Evolutionary conservation across 345 rosid species (phyloP).

Genomic region (Pugionium dolabratum): DNA sequence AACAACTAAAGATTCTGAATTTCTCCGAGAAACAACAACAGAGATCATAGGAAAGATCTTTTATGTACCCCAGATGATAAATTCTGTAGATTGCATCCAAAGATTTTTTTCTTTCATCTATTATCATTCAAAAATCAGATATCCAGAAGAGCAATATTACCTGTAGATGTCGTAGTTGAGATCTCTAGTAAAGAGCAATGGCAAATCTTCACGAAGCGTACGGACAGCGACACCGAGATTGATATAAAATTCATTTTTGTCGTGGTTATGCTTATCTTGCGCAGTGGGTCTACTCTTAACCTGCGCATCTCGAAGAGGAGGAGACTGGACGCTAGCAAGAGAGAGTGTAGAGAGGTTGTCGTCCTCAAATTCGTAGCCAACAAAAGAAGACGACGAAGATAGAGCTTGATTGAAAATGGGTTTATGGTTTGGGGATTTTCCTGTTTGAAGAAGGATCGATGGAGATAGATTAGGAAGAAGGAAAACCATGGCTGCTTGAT

Average conservation of each 20-base stretch:
- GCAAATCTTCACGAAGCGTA: conserved; percentile 93
- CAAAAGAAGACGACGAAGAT: conserved; percentile 9
- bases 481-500: conserved; percentile 61
- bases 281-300: conserved; percentile 38
- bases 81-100: conserved; percentile 9
- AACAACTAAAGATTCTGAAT: neutral
- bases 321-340: conserved; percentile 36
- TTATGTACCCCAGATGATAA: too few species aligned
- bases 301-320: conserved; percentile 52
- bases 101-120: conserved; percentile 10
- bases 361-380: conserved; percentile 29
- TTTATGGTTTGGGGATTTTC: conserved; percentile 49
- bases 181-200: conserved; percentile 68
- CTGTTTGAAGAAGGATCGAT: conserved; percentile 54
- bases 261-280: conserved; percentile 49
- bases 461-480: conserved; percentile 72
- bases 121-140: neutral
- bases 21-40: conserved; percentile 12
- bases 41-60: conserved; percentile 22
- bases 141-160: conserved; percentile 49
- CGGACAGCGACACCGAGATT: conserved; percentile 89
- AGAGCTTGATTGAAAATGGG: conserved; percentile 33
- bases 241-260: conserved; percentile 74
- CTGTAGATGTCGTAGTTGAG: conserved; percentile 92
- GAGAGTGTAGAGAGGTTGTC: conserved; percentile 33